A percentile compares a stretch with the other conserved stretches of the same genome.
phyloP scores from a whole-genome alignment of 148 eudicot species.

The Spergularia bocconei region DNA sequence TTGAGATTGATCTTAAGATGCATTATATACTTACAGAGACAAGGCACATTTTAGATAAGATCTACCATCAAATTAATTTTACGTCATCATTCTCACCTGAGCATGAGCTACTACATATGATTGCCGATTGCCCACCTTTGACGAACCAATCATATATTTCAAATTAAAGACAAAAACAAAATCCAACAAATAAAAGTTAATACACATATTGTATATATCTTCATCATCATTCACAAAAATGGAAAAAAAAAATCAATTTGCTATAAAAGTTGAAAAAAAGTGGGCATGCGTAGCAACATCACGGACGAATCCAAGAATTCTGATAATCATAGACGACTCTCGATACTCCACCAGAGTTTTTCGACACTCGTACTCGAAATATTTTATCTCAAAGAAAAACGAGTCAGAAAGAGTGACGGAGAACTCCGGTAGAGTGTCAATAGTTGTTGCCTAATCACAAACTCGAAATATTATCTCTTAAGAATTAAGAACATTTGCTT shows the following conservation, averaged over 20 bases:
- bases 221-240: not conserved
- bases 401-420: not conserved
- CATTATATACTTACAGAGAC: too few relatives aligned
- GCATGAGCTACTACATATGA: slow-evolving; percentile 22
- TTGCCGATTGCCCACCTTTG: slow-evolving; percentile 14
- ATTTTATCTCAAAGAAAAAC: not conserved
- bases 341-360: too few relatives aligned
- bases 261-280: not conserved
- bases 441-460: too few relatives aligned
- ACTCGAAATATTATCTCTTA: slow-evolving; percentile 7
- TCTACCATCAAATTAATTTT: not conserved
- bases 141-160: slow-evolving; percentile 18
- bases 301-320: not conserved
- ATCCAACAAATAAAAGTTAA: not conserved
- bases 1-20: too few relatives aligned
- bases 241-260: not conserved
- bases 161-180: slow-evolving; percentile 20
- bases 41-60: not conserved
- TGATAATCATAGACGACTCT: too few relatives aligned
- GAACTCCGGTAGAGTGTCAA: slow-evolving; percentile 17
- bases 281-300: slow-evolving; percentile 15
- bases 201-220: slow-evolving; percentile 11
- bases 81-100: slow-evolving; percentile 17
- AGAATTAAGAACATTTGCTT: slow-evolving; percentile 37
- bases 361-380: too few relatives aligned